Base-by-base conservation (phyloP, 2,329 filamentous ascomycete genomes). In the Fusarium piperis region DNA sequence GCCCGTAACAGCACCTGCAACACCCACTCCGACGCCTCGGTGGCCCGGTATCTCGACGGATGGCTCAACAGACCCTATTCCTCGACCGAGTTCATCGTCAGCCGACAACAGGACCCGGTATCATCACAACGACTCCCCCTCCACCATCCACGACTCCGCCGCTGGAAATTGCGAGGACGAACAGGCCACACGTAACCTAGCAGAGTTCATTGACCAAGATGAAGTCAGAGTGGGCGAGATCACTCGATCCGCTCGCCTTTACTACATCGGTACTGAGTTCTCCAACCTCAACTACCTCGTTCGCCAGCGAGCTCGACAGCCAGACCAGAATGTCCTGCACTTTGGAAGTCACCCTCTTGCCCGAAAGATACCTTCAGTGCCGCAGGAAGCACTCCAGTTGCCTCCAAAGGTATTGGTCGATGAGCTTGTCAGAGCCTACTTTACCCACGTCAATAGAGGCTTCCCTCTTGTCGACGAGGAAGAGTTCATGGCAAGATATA, bases 251-350 rank as follows among this genome's bases (percentile, higher is more conserved):
- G 83, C 85, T 16, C 83, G 86, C 26, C 83, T 86, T 12, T 86
- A 85, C 62, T 89, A 87, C 71, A 86, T 89, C 48, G 87, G 87
- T 8, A 85, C 86, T 62, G 86, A 88, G 68, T 83, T 87, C 65
- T 89, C 87, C 35, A 89, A 88, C 65, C 82, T 88, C 71, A 86
- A 86, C 61, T 87, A 88, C 69, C 78, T 88, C 44, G 83, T 88
- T 30, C 84, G 85, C 13, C 86, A 88, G 67, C 84, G 85, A 65
- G 77, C 79, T 12, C 66, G 75, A 13, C 70, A 76, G 44, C 60
- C 73, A 20, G 64, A 78, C 13, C 72, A 76, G 28, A 67, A 71
- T 59, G 75, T 79, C 6, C 74, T 79, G 30, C 82, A 84, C 68
- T 82, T 80, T 46, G 74, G 74, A 28, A 81, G 77, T 30, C 75